Evolutionary conservation across 2,329 filamentous ascomycete species (phyloP).

Genomic region (Cytospora schulzeri): DNA sequence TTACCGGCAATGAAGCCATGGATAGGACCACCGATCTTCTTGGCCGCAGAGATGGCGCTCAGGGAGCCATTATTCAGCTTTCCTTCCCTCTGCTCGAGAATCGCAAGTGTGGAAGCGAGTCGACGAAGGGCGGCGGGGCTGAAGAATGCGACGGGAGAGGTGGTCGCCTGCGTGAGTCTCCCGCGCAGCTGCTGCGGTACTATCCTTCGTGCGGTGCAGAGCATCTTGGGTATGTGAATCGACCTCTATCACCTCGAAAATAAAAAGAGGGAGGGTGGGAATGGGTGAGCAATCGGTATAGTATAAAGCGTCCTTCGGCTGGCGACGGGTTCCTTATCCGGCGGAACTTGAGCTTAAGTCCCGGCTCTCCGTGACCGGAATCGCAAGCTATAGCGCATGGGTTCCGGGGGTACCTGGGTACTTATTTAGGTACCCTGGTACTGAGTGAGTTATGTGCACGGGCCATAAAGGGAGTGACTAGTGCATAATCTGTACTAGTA

Average conservation of each 20-base stretch:
- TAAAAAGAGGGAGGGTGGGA: neutral
- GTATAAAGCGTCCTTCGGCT: constrained; percentile 24
- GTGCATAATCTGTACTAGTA: too few relatives aligned
- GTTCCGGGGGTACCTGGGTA: constrained; percentile 5
- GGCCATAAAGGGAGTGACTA: neutral
- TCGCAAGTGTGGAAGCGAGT: constrained; percentile 82
- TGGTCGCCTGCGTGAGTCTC: constrained; percentile 27
- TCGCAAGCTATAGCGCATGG: neutral
- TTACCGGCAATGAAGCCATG: constrained; percentile 86
- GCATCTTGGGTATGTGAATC: constrained; percentile 16
- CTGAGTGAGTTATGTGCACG: neutral
- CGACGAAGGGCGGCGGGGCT: constrained; percentile 62
- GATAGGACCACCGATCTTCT: constrained; percentile 81
- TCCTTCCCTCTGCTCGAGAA: constrained; percentile 91
- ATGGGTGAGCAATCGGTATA: neutral
- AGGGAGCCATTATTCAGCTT: constrained; percentile 82
- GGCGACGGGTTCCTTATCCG: constrained; percentile 19
- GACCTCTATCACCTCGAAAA: constrained; percentile 6
- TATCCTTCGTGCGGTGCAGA: constrained; percentile 25
- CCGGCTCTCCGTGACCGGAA: constrained; percentile 17
- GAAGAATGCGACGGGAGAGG: constrained; percentile 37
- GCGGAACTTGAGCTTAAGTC: constrained; percentile 4
- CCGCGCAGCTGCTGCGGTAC: constrained; percentile 25
- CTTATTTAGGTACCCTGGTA: neutral
- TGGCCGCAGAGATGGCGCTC: constrained; percentile 81